Evolutionary conservation across 192 early-diverging fungal species (phyloP).

Genomic region (Dissophora ornata): DNA sequence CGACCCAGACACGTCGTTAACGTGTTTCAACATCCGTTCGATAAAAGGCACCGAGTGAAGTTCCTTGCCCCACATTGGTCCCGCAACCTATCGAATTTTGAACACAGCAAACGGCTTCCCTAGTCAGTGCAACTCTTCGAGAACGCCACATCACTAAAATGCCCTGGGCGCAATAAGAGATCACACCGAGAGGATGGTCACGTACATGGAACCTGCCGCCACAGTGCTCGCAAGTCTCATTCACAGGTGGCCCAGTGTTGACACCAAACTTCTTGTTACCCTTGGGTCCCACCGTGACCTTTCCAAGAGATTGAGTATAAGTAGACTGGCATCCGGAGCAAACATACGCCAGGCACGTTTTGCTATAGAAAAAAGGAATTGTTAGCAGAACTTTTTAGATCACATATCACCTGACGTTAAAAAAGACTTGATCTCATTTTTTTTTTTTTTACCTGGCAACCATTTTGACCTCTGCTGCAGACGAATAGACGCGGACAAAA

Average conservation of each 20-base stretch:
- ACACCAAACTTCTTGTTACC: slow-evolving; percentile 75
- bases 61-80: slow-evolving; percentile 89
- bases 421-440: neutral
- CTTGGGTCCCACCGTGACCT: slow-evolving; percentile 61
- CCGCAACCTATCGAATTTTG: slow-evolving; percentile 73
- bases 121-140: no score
- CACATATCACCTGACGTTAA: no score
- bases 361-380: slow-evolving; percentile 57
- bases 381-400: neutral
- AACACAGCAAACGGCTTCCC: no score
- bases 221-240: slow-evolving; percentile 79
- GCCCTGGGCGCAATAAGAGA: neutral
- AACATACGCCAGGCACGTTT: slow-evolving; percentile 84
- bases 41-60: slow-evolving; percentile 91
- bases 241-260: slow-evolving; percentile 69
- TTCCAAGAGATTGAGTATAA: slow-evolving; percentile 80
- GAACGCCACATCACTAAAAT: no score
- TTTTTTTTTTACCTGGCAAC: slow-evolving; percentile 67
- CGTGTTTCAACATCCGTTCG: slow-evolving; percentile 78
- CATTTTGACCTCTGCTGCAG: slow-evolving; percentile 78
- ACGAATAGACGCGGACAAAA: slow-evolving; percentile 90
- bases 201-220: slow-evolving; percentile 74
- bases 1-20: slow-evolving; percentile 64
- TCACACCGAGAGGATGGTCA: neutral
- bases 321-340: slow-evolving; percentile 88